These are phyloP conservation scores for Leccinum subgranulosum DNA, from an alignment of 768 basidiomycete genomes.

Conservation along the genomic window DNA sequence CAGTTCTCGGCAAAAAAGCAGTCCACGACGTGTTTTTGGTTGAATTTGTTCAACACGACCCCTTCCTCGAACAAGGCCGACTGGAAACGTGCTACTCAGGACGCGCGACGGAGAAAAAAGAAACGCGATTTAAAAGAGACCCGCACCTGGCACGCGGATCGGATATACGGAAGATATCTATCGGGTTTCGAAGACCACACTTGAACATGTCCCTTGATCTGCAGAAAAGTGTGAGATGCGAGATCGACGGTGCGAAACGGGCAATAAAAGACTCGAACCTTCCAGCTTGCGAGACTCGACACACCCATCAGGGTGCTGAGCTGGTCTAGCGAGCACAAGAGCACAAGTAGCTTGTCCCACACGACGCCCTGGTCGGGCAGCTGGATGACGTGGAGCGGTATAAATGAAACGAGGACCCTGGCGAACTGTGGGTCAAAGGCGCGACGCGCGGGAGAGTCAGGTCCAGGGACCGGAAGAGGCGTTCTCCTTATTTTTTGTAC, in stretches of 20 bases:
- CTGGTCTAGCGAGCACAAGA: slow-evolving; percentile 59
- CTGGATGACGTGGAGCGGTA: slow-evolving; percentile 63
- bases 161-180: slow-evolving; percentile 51
- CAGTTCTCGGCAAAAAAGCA: slow-evolving; percentile 63
- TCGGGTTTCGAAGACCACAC: slow-evolving; percentile 43
- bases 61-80: slow-evolving; percentile 55
- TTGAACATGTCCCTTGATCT: slow-evolving; percentile 52
- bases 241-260: background rate
- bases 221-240: background rate
- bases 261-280: slow-evolving; percentile 38
- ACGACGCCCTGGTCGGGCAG: slow-evolving; percentile 46
- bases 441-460: slow-evolving; percentile 46
- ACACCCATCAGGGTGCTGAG: slow-evolving; percentile 43
- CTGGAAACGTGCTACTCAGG: slow-evolving; percentile 33
- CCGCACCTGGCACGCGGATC: slow-evolving; percentile 62
- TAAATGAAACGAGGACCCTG: slow-evolving; percentile 61
- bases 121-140: background rate
- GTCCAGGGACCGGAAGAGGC: slow-evolving; percentile 35
- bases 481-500: slow-evolving; percentile 16
- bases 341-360: slow-evolving; percentile 47
- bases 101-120: background rate
- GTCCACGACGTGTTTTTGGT: slow-evolving; percentile 54
- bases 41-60: slow-evolving; percentile 49
- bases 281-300: slow-evolving; percentile 54
- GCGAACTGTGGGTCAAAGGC: slow-evolving; percentile 68